Conservation (phyloP, 345 rosid species). For the Melastoma malabathricum region DNA sequence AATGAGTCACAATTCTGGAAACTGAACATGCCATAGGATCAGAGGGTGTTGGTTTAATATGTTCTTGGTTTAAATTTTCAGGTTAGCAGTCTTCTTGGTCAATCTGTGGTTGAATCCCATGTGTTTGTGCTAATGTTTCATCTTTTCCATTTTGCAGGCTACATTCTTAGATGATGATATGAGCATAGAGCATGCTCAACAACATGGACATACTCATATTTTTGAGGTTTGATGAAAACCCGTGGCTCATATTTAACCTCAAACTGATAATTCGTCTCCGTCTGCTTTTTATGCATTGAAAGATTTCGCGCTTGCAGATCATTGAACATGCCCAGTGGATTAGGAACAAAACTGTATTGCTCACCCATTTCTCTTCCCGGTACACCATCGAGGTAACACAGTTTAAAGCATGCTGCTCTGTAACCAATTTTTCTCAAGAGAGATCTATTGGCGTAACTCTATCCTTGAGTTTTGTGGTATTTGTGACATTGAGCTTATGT, state of each 20-base stretch:
- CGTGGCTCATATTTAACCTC: slow-evolving; percentile 2
- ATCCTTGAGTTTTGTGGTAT: too few relatives aligned
- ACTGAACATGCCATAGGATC: too few relatives aligned
- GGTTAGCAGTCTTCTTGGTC: background rate
- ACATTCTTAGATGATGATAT: slow-evolving; percentile 68
- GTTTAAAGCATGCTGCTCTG: slow-evolving; percentile 6
- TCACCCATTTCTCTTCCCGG: slow-evolving; percentile 91
- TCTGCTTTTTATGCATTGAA: background rate
- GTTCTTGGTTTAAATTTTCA: too few relatives aligned
- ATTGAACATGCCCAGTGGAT: slow-evolving; percentile 84
- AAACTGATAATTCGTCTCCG: background rate
- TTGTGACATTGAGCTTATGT: background rate
- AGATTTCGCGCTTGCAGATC: slow-evolving; percentile 35
- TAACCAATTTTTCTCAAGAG: too few relatives aligned
- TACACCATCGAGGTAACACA: slow-evolving; percentile 62
- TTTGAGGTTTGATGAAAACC: slow-evolving; percentile 38
- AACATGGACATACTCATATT: slow-evolving; percentile 81
- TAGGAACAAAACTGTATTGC: slow-evolving; percentile 51
- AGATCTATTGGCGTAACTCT: too few relatives aligned
- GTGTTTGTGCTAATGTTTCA: background rate
- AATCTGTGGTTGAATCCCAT: background rate
- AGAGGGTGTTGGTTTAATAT: too few relatives aligned
- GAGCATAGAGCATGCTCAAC: slow-evolving; percentile 62
- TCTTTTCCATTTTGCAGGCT: slow-evolving; percentile 38
- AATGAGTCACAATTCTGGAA: too few relatives aligned